Conservation (phyloP, 2,329 filamentous ascomycete genomes). For the Cladosporium sp. region DNA sequence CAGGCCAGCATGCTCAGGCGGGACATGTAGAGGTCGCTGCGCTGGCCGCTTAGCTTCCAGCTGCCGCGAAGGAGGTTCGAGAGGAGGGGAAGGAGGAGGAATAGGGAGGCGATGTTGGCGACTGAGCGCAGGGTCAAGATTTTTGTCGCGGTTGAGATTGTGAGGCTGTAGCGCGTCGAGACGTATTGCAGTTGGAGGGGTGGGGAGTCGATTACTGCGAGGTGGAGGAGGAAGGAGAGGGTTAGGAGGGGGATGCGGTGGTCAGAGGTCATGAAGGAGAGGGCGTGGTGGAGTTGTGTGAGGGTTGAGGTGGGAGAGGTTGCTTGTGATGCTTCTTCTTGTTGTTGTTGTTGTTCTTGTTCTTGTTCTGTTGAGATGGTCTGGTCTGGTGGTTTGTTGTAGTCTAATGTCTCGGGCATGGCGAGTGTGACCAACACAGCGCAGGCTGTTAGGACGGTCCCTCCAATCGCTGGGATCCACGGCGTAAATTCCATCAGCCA, state of each 20-base stretch:
- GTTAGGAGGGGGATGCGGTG: conserved; percentile 30
- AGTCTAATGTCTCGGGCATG: conserved; percentile 33
- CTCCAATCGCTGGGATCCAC: conserved; percentile 30
- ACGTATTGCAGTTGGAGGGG: conserved; percentile 51
- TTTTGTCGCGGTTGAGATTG: conserved; percentile 34
- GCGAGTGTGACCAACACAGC: conserved; percentile 14
- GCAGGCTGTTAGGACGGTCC: conserved; percentile 16
- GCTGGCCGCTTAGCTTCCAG: conserved; percentile 21
- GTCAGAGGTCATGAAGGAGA: conserved; percentile 29
- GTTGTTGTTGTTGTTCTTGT: neutral
- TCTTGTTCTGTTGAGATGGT: neutral
- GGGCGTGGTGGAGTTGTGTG: conserved; percentile 14
- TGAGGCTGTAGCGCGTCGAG: conserved; percentile 49
- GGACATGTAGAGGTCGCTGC: conserved; percentile 31
- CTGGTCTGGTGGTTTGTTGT: conserved; percentile 6
- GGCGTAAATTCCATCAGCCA: conserved; percentile 32
- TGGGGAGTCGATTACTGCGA: conserved; percentile 20
- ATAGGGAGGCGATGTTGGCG: conserved; percentile 27
- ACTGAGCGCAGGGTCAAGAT: conserved; percentile 29
- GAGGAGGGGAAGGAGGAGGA: conserved; percentile 29
- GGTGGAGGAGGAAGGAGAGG: conserved; percentile 26
- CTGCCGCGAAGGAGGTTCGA: conserved; percentile 19
- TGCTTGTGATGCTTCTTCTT: neutral
- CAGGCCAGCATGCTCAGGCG: conserved; percentile 26
- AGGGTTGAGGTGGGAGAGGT: neutral